Evolutionary conservation across 2,329 filamentous ascomycete genomes (phyloP).

Genomic region (Aspergillus novofumigatus): DNA sequence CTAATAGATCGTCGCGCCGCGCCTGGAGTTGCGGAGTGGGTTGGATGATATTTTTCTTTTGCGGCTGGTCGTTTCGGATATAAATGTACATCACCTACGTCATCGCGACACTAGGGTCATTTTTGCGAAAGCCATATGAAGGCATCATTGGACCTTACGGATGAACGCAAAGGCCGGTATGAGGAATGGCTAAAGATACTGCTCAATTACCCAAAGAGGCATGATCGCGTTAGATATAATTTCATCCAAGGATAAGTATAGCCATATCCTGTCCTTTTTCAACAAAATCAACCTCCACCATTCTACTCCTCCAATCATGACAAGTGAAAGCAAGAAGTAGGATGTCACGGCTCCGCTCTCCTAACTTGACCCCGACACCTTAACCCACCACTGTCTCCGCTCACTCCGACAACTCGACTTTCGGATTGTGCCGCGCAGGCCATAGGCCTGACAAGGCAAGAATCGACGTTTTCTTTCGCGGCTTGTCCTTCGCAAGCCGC

Average conservation of each 20-base stretch:
- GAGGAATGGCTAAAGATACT: neutral
- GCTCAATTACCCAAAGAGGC: constrained; percentile 19
- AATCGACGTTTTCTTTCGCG: constrained; percentile 18
- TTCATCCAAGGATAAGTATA: constrained; percentile 7
- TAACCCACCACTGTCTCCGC: neutral
- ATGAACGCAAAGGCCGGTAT: neutral
- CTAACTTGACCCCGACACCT: neutral
- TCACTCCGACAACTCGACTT: neutral
- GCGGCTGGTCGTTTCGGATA: neutral
- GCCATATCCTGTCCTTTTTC: constrained; percentile 4
- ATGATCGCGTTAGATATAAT: constrained; percentile 17
- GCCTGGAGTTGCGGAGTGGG: neutral
- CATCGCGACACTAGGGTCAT: neutral
- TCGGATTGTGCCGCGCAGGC: neutral
- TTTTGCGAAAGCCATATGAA: neutral
- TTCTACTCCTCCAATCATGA: constrained; percentile 14
- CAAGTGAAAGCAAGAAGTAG: constrained; percentile 8
- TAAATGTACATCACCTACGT: constrained; percentile 3
- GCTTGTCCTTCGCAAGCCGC: constrained; percentile 4
- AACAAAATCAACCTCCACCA: constrained; percentile 6
- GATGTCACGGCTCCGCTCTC: constrained; percentile 4
- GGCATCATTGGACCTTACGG: neutral
- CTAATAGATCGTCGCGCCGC: neutral
- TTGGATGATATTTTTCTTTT: neutral
- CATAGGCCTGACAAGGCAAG: constrained; percentile 5